Evolutionary conservation across 257 asterid genomes (phyloP), one percentile per base, ranked within the genome.

Genomic region (Echium plantagineum): DNA sequence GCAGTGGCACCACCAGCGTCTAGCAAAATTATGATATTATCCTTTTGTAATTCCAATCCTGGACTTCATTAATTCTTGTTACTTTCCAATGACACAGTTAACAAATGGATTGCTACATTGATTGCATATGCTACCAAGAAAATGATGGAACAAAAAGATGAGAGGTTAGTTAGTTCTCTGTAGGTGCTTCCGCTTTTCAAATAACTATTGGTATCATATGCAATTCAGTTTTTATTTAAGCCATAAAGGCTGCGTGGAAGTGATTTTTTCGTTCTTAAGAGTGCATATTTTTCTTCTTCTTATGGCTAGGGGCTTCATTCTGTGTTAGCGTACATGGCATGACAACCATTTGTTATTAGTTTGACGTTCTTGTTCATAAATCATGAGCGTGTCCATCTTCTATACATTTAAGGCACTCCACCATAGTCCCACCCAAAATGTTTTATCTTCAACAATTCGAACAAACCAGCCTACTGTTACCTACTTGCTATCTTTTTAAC

Each of bases 121-220:
- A 91, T 91, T 57, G 95, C 96, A 63, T 76, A 71, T 64, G 98
- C 96, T 53, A 91, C 98, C 22, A 75, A 74, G 69, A 80, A 55
- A 57, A 85, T 91, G 98, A 91, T 91, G 98, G 94, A 91, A 78
- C 95, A 88, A 66, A 91, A 91, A 81, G 98, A 91, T 74, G 96
- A 91, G 72, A 79, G 98, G 98, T 88, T 67, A 59, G 51, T 52
- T 18, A 51, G 31, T 57, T 51, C 24, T 52, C 59, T 67, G 21
- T 17, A 15, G 28, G 21, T 20, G 30, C 53, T 55, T 55, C 21
- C 10, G 18, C 46, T 28, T 56, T 48, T 55, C 38, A 15, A 31
- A 21, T 3, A 10, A 12, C 49, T 42, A 13, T 3, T 42, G 49
- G 1, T 10, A 42, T 13, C 49, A 10, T 42, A 42, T 42, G 49